These are phyloP conservation scores for Mrakia hoshinonis DNA, from an alignment of 768 basidiomycete genomes.

Conservation along the genomic window DNA sequence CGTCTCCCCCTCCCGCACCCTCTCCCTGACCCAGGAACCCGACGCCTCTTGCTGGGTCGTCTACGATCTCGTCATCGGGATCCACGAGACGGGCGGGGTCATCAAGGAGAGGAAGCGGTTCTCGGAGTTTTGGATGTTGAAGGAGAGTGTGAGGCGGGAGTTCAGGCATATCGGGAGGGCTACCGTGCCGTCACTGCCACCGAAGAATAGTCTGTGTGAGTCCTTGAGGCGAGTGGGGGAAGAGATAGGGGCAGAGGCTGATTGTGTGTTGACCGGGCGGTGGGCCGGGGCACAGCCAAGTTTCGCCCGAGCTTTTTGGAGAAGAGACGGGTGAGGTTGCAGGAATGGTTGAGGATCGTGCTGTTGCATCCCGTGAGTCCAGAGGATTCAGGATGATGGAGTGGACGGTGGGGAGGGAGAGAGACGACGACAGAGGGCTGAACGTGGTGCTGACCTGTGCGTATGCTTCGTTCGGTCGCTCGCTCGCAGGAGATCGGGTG, in stretches of 20 bases:
- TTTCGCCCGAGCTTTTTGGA: not conserved
- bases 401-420: not conserved
- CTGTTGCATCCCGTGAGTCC: constrained; percentile 1
- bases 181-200: not conserved
- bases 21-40: not conserved
- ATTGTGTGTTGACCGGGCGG: too few relatives aligned
- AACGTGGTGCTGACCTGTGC: not conserved
- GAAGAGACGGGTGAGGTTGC: not conserved
- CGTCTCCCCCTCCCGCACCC: not conserved
- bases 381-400: not conserved
- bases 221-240: not conserved
- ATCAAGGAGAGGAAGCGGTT: not conserved
- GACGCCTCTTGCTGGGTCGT: not conserved
- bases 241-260: not conserved
- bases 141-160: not conserved
- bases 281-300: not conserved
- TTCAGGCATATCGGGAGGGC: not conserved
- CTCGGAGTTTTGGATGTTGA: constrained; percentile 9
- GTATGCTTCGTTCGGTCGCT: not conserved
- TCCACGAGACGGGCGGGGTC: not conserved
- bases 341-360: not conserved
- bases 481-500: not conserved
- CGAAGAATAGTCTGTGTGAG: not conserved
- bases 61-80: not conserved
- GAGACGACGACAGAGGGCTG: not conserved